phyloP scores from a whole-genome alignment of 768 basidiomycete species.

The Pleurotus tuoliensis region DNA sequence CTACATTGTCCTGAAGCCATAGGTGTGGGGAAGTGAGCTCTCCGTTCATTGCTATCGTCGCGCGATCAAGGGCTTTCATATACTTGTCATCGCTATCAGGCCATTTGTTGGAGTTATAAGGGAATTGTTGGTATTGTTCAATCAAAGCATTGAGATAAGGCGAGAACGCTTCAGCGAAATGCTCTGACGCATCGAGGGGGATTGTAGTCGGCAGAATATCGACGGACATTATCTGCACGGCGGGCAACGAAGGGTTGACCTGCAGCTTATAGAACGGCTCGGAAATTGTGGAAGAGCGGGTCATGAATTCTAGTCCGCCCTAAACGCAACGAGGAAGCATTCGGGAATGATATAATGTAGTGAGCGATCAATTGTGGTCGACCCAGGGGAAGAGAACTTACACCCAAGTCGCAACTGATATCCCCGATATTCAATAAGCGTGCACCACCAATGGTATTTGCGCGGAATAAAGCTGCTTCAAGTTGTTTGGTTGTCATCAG shows the following conservation, averaged over 20 bases:
- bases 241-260: slow-evolving; percentile 44
- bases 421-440: slow-evolving; percentile 77
- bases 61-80: slow-evolving; percentile 52
- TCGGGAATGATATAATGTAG: neutral
- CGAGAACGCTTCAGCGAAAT: slow-evolving; percentile 64
- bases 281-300: slow-evolving; percentile 72
- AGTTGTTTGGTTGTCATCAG: slow-evolving; percentile 72
- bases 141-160: slow-evolving; percentile 68
- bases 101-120: slow-evolving; percentile 8
- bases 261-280: slow-evolving; percentile 62
- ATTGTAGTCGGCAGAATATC: slow-evolving; percentile 89
- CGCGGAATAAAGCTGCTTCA: slow-evolving; percentile 41
- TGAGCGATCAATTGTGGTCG: neutral
- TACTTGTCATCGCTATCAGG: slow-evolving; percentile 9
- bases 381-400: slow-evolving; percentile 20
- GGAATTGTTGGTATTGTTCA: slow-evolving; percentile 25
- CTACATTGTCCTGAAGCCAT: slow-evolving; percentile 57
- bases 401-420: slow-evolving; percentile 86
- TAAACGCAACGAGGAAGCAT: slow-evolving; percentile 18
- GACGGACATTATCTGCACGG: slow-evolving; percentile 80
- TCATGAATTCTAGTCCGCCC: slow-evolving; percentile 86
- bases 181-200: slow-evolving; percentile 73
- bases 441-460: slow-evolving; percentile 44
- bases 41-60: slow-evolving; percentile 67
- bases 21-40: slow-evolving; percentile 45